Evolutionary conservation across 2,329 filamentous ascomycete species (phyloP), one percentile per base, ranked within the genome.

Genomic region (Diaporthe sp.): DNA sequence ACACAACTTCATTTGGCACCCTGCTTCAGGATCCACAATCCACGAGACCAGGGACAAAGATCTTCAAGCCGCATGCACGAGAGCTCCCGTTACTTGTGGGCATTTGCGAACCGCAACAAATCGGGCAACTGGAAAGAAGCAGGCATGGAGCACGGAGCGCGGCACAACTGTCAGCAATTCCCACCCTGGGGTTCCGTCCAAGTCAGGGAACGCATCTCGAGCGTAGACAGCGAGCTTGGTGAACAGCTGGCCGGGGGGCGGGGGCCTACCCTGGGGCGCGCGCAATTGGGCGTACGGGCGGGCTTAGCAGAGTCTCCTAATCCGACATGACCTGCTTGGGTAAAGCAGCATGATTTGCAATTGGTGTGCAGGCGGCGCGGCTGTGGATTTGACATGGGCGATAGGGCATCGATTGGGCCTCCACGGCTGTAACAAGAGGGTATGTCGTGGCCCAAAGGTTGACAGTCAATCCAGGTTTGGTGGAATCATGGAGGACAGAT

Each of bases 1-100:
- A 69, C 72, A 72, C 74, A 57, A 60, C 69, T 64, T 74, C 54
- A 64, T 74, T 45, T 61, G 64, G 45, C 54, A 76, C 58, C 68
- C 74, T 64, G 72, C 67, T 73, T 73, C 61, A 61, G 74, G 72
- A 74, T 74, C 74, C 74, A 76, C 74, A 76, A 72, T 74, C 74
- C 74, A 76, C 74, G 74, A 60, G 54, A 72, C 74, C 72, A 71
- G 72, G 72, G 72, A 61, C 58, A 50, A 70, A 42, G 68, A 74
- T 42, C 54, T 67, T 69, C 74, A 66, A 76, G 55, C 72, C 67
- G 67, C 72, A 66, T 71, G 52, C 54, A 70, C 74, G 72, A 74
- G 66, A 25, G 47, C 42, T 67, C 45, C 35, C 45, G 73, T 75
- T 47, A 42, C 45, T 58, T 58, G 67, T 69, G 72, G 72, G 60